These are phyloP conservation scores for Talaromyces thailandensis DNA, from an alignment of 495 filamentous ascomycete genomes.

Conservation along the genomic window DNA sequence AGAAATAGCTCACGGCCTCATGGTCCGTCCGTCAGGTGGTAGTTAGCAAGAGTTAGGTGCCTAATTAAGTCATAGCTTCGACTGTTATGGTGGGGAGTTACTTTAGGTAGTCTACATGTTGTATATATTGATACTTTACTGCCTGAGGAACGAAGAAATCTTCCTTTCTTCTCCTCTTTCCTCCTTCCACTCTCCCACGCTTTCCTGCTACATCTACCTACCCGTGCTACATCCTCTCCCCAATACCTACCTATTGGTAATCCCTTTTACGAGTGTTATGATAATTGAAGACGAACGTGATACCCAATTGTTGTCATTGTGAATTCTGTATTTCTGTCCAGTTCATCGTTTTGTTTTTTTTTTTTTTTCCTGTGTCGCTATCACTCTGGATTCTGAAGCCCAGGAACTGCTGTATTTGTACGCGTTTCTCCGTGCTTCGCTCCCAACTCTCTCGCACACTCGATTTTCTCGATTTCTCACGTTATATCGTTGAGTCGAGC, in stretches of 20 bases:
- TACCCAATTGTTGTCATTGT: not conserved
- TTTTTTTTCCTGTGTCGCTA: constrained; percentile 12
- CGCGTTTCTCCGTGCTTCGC: not conserved
- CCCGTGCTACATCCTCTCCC: not conserved
- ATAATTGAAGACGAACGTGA: constrained; percentile 2
- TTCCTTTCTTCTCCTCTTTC: constrained; percentile 9
- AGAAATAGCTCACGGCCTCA: not conserved
- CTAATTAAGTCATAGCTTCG: not conserved
- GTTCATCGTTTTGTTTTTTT: not conserved
- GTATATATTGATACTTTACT: not conserved
- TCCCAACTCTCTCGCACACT: not conserved
- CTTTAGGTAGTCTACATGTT: not conserved
- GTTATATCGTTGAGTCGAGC: not conserved
- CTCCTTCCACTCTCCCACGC: constrained; percentile 6
- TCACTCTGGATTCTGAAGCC: not conserved
- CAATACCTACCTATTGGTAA: not conserved
- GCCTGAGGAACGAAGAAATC: constrained; percentile 4
- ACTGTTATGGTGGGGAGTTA: constrained; percentile 1
- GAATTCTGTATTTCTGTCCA: constrained; percentile 1
- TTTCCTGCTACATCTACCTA: not conserved
- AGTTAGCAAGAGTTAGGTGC: not conserved
- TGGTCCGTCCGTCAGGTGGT: not conserved
- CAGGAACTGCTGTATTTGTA: constrained; percentile 1
- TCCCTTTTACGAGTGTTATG: constrained; percentile 3
- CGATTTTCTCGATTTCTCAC: not conserved